A percentile compares a stretch with the other conserved stretches of the same genome.
phyloP scores from a whole-genome alignment of 371 early-diverging fungal species.

The Rhizomucor pusillus region DNA sequence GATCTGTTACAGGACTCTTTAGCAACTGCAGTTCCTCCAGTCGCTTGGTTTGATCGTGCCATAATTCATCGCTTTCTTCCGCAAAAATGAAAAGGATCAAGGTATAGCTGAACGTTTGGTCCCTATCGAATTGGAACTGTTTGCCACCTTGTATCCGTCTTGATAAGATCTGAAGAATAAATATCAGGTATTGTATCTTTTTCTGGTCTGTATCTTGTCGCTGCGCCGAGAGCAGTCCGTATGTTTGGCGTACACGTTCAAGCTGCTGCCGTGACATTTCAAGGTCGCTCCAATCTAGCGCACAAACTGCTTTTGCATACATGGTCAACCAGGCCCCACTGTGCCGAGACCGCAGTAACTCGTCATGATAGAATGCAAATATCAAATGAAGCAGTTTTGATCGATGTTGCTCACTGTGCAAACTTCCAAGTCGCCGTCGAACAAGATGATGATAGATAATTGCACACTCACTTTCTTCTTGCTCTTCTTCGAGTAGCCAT shows the following conservation, averaged over 20 bases:
- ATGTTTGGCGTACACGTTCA: conserved; percentile 4
- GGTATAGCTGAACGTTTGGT: not conserved
- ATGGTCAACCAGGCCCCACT: conserved; percentile 2
- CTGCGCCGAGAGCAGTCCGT: not conserved
- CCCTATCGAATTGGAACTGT: not conserved
- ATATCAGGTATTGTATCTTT: conserved; percentile 4
- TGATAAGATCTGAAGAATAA: conserved; percentile 5
- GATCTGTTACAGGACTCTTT: not conserved
- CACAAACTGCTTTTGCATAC: conserved; percentile 1
- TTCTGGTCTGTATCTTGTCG: not conserved
- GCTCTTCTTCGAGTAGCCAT: not conserved
- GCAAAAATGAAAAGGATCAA: conserved; percentile 10
- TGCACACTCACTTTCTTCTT: not conserved
- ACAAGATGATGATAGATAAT: conserved; percentile 2
- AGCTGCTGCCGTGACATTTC: conserved; percentile 3
- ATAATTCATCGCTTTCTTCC: conserved; percentile 5
- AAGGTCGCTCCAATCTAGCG: conserved; percentile 3
- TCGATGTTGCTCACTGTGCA: not conserved
- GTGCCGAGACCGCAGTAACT: not conserved
- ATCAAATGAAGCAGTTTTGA: conserved; percentile 1
- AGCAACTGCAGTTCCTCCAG: not conserved
- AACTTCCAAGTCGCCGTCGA: not conserved
- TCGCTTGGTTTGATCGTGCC: conserved; percentile 3
- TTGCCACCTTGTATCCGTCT: not conserved
- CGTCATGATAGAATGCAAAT: conserved; percentile 10